phyloP scores from a whole-genome alignment of 2,329 filamentous ascomycete genomes.

The Didymosphaeria variabile region DNA sequence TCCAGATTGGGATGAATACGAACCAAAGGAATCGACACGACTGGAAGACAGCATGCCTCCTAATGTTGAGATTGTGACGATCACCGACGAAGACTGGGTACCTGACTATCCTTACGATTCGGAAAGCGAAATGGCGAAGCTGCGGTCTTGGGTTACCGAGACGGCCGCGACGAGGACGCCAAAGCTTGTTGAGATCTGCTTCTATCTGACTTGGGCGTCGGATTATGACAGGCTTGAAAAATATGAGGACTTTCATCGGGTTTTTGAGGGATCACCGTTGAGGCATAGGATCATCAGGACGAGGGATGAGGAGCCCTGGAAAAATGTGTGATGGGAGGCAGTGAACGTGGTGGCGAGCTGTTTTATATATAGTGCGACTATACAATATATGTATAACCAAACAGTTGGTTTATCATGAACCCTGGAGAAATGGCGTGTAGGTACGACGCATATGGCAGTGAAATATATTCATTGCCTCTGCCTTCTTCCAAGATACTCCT shows the following conservation, averaged over 20 bases:
- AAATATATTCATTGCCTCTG: constrained; percentile 1
- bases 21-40: not conserved
- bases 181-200: constrained; percentile 6
- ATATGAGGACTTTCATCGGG: not conserved
- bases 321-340: not conserved
- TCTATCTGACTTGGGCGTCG: not conserved
- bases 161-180: constrained; percentile 7
- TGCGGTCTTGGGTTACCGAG: not conserved
- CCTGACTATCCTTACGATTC: not conserved
- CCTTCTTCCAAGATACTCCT: constrained; percentile 2
- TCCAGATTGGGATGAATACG: constrained; percentile 2
- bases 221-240: not conserved
- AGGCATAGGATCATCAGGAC: constrained; percentile 4
- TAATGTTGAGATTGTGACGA: constrained; percentile 13
- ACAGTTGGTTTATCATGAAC: constrained; percentile 1
- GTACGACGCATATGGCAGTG: constrained; percentile 1
- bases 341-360: not conserved
- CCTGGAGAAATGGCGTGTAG: not conserved
- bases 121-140: not conserved
- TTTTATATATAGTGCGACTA: not conserved
- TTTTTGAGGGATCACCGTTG: constrained; percentile 6
- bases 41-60: constrained; percentile 16
- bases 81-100: not conserved
- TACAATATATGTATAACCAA: constrained; percentile 2
- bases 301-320: constrained; percentile 9